Evolutionary conservation across 352 stramenopile species (phyloP).

Genomic region (Elongisporangium prolatum): DNA sequence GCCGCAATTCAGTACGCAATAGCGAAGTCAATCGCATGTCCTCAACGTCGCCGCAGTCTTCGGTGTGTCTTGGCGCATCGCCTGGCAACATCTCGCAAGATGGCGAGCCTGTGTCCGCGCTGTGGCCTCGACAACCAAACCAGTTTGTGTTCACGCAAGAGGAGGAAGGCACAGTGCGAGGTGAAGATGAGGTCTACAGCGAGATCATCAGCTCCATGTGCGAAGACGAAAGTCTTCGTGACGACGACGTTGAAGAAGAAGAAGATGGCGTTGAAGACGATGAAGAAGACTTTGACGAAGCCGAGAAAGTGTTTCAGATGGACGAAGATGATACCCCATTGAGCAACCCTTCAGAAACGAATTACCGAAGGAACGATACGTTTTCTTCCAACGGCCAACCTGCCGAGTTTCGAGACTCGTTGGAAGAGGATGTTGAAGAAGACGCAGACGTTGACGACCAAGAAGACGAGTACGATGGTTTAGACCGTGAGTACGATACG

Average conservation of each 20-base stretch:
- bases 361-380: background rate
- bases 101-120: constrained; percentile 60
- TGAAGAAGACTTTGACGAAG: constrained; percentile 17
- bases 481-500: constrained; percentile 58
- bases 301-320: constrained; percentile 60
- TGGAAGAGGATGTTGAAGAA: constrained; percentile 6
- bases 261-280: constrained; percentile 13
- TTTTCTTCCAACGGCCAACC: background rate
- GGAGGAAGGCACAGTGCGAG: constrained; percentile 51
- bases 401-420: background rate
- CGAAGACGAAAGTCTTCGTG: constrained; percentile 23
- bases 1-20: constrained; percentile 7
- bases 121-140: constrained; percentile 77
- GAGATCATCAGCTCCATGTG: constrained; percentile 65
- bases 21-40: constrained; percentile 1
- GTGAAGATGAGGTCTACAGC: constrained; percentile 79
- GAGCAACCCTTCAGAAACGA: background rate
- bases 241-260: constrained; percentile 15
- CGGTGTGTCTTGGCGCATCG: constrained; percentile 54
- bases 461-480: constrained; percentile 30
- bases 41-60: constrained; percentile 61
- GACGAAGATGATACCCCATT: constrained; percentile 29
- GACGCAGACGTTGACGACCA: constrained; percentile 25
- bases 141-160: constrained; percentile 86
- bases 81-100: constrained; percentile 61